Percentiles rank a stretch among this genome's conserved stretches.
phyloP scores from a whole-genome alignment of 164 flowering plant genomes.

The Protea cynaroides region DNA sequence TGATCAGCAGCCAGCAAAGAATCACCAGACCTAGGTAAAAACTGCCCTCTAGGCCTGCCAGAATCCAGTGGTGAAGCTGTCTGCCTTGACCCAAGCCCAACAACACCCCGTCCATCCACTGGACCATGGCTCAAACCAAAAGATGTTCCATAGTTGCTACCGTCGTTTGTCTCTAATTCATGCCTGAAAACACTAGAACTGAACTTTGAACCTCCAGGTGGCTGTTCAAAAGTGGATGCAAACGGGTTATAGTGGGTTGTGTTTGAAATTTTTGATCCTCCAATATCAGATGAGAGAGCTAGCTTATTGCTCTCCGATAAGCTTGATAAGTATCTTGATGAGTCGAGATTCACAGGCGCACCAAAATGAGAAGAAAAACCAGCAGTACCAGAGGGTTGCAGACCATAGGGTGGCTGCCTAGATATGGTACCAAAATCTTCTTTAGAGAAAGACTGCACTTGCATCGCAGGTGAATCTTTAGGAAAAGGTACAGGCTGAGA shows the following conservation, averaged over 20 bases:
- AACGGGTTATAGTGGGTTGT: conserved; percentile 53
- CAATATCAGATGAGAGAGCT: conserved; percentile 25
- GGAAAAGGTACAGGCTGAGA: conserved; percentile 18
- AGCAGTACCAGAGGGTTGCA: conserved; percentile 20
- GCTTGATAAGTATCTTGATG: conserved; percentile 7
- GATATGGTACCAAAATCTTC: conserved; percentile 22
- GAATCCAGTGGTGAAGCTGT: conserved; percentile 32
- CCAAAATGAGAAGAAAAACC: conserved; percentile 16
- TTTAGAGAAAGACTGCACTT: conserved; percentile 18
- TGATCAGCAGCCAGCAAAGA: conserved; percentile 6
- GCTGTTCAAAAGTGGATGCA: conserved; percentile 69
- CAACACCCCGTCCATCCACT: conserved; percentile 21
- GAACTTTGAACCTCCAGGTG: conserved; percentile 35
- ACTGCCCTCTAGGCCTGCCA: conserved; percentile 20
- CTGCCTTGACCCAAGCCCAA: conserved; percentile 24
- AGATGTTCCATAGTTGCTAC: conserved; percentile 21
- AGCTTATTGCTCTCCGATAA: conserved; percentile 14
- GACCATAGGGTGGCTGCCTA: conserved; percentile 21
- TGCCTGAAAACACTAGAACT: conserved; percentile 30
- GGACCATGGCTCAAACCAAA: conserved; percentile 25
- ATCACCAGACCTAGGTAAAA: conserved; percentile 25
- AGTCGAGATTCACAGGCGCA: conserved; percentile 19
- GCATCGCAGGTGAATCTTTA: conserved; percentile 15
- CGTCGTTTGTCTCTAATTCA: conserved; percentile 25
- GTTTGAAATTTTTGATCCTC: conserved; percentile 35